Evolutionary conservation across 2,329 filamentous ascomycete species (phyloP).

Genomic region (Colletotrichum truncatum): DNA sequence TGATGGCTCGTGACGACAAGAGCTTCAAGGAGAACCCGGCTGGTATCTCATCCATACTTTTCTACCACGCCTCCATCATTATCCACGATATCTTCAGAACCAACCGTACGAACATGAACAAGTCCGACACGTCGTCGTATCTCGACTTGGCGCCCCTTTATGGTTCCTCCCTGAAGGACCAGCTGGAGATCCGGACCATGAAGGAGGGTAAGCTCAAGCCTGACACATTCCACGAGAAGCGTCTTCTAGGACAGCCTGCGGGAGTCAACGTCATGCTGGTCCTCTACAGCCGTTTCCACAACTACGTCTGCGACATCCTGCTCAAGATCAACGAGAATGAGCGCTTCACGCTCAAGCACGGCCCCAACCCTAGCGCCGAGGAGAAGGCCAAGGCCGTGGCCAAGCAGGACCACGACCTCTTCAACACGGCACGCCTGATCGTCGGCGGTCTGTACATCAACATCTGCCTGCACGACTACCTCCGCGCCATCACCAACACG

Average conservation of each 20-base stretch:
- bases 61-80: conserved; percentile 78
- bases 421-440: conserved; percentile 79
- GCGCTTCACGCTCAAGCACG: conserved; percentile 73
- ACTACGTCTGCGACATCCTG: conserved; percentile 82
- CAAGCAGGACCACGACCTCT: conserved; percentile 80
- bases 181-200: conserved; percentile 69
- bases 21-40: conserved; percentile 72
- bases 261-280: conserved; percentile 73
- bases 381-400: conserved; percentile 64
- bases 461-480: conserved; percentile 72
- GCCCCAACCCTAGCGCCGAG: conserved; percentile 39
- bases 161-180: conserved; percentile 71
- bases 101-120: conserved; percentile 68
- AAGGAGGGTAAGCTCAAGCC: conserved; percentile 75
- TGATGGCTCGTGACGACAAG: conserved; percentile 64
- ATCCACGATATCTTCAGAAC: conserved; percentile 48
- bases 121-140: conserved; percentile 77
- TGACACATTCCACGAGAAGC: conserved; percentile 76
- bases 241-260: conserved; percentile 76
- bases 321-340: conserved; percentile 85
- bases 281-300: conserved; percentile 89
- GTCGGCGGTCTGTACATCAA: conserved; percentile 82
- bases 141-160: conserved; percentile 79
- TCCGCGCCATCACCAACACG: conserved; percentile 68
- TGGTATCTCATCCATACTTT: conserved; percentile 78